Conservation (phyloP, 1,284 basidiomycete genomes). For the Sanghuangporus weigelae region DNA sequence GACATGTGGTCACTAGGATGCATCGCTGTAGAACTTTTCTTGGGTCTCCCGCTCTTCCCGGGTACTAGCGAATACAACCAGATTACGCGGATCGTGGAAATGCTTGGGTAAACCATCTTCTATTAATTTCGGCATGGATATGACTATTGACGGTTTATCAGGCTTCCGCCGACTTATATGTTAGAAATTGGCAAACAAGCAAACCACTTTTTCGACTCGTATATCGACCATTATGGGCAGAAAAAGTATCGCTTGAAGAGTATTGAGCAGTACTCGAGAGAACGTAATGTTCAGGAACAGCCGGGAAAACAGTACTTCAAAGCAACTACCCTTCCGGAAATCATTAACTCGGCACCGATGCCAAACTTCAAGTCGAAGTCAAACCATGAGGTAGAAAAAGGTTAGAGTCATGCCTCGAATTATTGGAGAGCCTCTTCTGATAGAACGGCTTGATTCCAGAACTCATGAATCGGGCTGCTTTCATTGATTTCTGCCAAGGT, state of each 20-base stretch:
- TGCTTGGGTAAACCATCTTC: constrained; percentile 78
- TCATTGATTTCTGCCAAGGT: constrained; percentile 97
- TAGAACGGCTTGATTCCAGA: constrained; percentile 44
- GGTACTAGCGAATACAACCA: constrained; percentile 99
- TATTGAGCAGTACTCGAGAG: constrained; percentile 91
- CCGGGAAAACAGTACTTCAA: constrained; percentile 99
- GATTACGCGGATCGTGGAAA: constrained; percentile 93
- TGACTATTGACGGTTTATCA: constrained; percentile 26
- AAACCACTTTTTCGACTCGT: constrained; percentile 87
- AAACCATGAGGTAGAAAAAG: constrained; percentile 88
- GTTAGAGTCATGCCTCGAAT: constrained; percentile 35
- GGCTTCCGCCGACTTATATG: constrained; percentile 88
- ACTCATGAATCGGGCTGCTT: constrained; percentile 88
- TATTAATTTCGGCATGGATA: constrained; percentile 14
- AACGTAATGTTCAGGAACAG: constrained; percentile 93
- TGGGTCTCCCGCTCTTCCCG: constrained; percentile 94
- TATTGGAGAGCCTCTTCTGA: constrained; percentile 13
- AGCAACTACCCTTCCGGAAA: constrained; percentile 89
- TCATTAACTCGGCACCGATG: constrained; percentile 93
- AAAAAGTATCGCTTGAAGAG: constrained; percentile 89
- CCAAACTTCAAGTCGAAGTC: constrained; percentile 68
- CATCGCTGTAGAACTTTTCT: constrained; percentile 96
- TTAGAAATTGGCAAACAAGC: constrained; percentile 96
- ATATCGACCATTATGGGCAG: constrained; percentile 77
- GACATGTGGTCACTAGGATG: constrained; percentile 96